Base-by-base conservation (phyloP, 2,329 filamentous ascomycete genomes). In the Ceratocystiopsis minuta region DNA sequence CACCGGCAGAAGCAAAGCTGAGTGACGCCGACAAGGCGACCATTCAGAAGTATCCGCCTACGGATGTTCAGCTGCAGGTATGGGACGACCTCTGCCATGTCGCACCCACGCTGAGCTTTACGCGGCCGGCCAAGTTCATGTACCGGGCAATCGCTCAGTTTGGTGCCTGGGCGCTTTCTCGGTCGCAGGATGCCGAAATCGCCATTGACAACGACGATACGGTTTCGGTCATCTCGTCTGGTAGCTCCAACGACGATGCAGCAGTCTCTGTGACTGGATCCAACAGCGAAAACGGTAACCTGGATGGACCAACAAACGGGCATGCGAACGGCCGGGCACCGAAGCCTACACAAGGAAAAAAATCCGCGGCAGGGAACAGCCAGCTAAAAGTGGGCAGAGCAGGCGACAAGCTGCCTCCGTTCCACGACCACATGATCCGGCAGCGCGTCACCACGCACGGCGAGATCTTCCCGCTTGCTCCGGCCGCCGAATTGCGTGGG, bases 31-130 rank as follows among this genome's bases (percentile, higher is more conserved):
- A 78, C 24, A 67, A 68, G 16, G 66, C 69, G 4, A 59, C 66
- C 13, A 53, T 90, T 15, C 63, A 67, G 33, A 75, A 69, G 47
- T 92, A 84, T 57, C 74, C 75, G 44, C 83, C 86, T 0, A 98
- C 90, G 0, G 75, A 93, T 51, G 88, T 96, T 0, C 86, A 95
- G 55, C 68, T 98, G 2, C 90, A 96, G 56, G 79, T 96, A 2
- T 96, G 88, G 87, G 88, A 96, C 44, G 82, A 94, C 52, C 64
- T 96, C 3, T 96, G 90, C 53, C 88, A 96, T 55, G 87, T 93
- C 6, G 78, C 80, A 0, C 84, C 88, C 1, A 95, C 87, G 0
- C 67, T 96, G n/a, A 93, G 84, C 52, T 96, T 94, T 57, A 96
- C 88, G 0, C 72, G 79, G n/a, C 90, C 90, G 1, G 90, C 88